These are phyloP conservation scores for Gossypium thurberi DNA, from an alignment of 345 rosid species.

Conservation along the genomic window DNA sequence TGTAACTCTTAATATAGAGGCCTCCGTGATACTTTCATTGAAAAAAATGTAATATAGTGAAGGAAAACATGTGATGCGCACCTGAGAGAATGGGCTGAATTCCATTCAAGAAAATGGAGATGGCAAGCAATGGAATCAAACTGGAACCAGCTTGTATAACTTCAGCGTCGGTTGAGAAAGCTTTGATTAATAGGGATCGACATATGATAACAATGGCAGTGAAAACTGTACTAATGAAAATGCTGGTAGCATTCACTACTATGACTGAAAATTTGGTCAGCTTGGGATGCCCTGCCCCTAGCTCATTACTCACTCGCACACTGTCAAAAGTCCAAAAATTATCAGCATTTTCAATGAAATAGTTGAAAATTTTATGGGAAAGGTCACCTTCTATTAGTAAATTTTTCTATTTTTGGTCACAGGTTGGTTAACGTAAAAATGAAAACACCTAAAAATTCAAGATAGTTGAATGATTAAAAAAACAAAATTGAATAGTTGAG, in stretches of 20 bases:
- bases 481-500: too few relatives aligned
- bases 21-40: too few relatives aligned
- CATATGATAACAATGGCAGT: slow-evolving; percentile 41
- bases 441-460: too few relatives aligned
- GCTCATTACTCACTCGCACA: slow-evolving; percentile 81
- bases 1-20: too few relatives aligned
- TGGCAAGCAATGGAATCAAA: slow-evolving; percentile 72
- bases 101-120: slow-evolving; percentile 79
- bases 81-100: slow-evolving; percentile 76
- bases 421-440: too few relatives aligned
- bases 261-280: slow-evolving; percentile 70
- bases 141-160: slow-evolving; percentile 61
- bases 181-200: slow-evolving; percentile 51
- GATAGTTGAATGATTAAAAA: too few relatives aligned
- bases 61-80: background rate
- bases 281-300: slow-evolving; percentile 74
- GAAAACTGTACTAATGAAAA: slow-evolving; percentile 53
- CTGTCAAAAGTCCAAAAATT: slow-evolving; percentile 22
- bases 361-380: too few relatives aligned
- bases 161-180: slow-evolving; percentile 56
- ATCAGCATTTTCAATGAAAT: too few relatives aligned
- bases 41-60: too few relatives aligned
- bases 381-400: too few relatives aligned
- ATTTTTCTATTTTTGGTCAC: too few relatives aligned
- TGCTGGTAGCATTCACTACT: slow-evolving; percentile 61